phyloP scores from a whole-genome alignment of 140 eudicot species.

The Erigeron philadelphicus region DNA sequence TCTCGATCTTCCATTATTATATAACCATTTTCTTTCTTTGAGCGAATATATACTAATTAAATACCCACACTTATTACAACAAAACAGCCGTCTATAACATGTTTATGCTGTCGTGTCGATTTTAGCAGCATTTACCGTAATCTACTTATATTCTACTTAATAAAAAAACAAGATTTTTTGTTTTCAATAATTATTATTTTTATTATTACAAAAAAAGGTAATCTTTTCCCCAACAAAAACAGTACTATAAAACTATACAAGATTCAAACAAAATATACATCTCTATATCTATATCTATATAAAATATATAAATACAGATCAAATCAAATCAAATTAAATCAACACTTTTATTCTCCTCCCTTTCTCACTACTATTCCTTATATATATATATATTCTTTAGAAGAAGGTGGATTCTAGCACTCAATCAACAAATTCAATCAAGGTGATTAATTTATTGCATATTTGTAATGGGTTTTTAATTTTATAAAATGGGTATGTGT shows the following conservation, averaged over 20 bases:
- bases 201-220: background rate
- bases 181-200: too few species aligned
- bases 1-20: background rate
- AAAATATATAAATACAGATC: conserved; percentile 18
- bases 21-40: background rate
- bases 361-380: conserved; percentile 6
- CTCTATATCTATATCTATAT: too few species aligned
- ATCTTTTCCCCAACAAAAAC: conserved; percentile 23
- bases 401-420: conserved; percentile 23
- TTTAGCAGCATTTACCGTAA: conserved; percentile 25
- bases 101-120: conserved; percentile 29
- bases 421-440: conserved; percentile 25
- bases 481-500: conserved; percentile 13
- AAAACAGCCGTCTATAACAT: conserved; percentile 25
- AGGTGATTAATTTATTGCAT: conserved; percentile 28
- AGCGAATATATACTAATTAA: too few species aligned
- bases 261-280: conserved; percentile 20
- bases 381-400: background rate
- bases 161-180: background rate
- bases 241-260: conserved; percentile 17
- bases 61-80: conserved; percentile 8
- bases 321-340: background rate
- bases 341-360: conserved; percentile 14
- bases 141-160: too few species aligned
- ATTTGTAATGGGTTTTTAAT: conserved; percentile 20